phyloP scores from a whole-genome alignment of 2,329 filamentous ascomycete species.

The Botrytis medusae region DNA sequence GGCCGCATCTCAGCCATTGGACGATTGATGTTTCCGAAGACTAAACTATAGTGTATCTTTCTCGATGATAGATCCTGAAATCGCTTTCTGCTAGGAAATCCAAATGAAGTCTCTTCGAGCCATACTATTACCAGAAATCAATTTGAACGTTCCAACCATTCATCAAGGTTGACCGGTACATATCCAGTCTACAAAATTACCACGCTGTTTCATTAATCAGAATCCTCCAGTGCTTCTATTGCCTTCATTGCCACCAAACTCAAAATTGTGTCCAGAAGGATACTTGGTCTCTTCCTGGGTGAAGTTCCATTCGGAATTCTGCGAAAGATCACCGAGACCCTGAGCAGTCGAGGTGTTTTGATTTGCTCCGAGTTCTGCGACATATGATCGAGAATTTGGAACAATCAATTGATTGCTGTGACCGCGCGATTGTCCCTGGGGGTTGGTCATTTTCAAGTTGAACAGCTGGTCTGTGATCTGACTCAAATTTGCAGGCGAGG shows the following conservation, averaged over 20 bases:
- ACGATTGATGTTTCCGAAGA: not conserved
- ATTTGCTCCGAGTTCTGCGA: not conserved
- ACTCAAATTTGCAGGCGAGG: constrained; percentile 12
- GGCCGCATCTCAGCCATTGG: not conserved
- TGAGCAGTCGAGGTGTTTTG: not conserved
- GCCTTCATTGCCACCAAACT: not conserved
- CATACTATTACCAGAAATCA: not conserved
- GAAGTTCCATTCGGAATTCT: constrained; percentile 10
- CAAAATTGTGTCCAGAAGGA: constrained; percentile 11
- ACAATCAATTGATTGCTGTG: constrained; percentile 16
- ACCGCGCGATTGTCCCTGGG: constrained; percentile 1
- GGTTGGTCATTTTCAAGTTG: not conserved
- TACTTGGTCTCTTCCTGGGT: constrained; percentile 4
- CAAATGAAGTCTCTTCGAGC: not conserved
- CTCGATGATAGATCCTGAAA: not conserved
- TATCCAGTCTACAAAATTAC: not conserved
- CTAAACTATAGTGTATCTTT: not conserved
- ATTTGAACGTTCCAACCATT: not conserved
- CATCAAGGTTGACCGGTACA: not conserved
- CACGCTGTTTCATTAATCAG: not conserved
- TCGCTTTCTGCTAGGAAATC: not conserved
- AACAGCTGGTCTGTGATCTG: constrained; percentile 7
- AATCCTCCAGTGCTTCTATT: not conserved
- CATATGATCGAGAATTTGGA: not conserved
- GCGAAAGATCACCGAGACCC: not conserved